These are phyloP conservation scores for Bothriochloa decipiens DNA, from an alignment of 176 grass and related monocot genomes.

Conservation along the genomic window DNA sequence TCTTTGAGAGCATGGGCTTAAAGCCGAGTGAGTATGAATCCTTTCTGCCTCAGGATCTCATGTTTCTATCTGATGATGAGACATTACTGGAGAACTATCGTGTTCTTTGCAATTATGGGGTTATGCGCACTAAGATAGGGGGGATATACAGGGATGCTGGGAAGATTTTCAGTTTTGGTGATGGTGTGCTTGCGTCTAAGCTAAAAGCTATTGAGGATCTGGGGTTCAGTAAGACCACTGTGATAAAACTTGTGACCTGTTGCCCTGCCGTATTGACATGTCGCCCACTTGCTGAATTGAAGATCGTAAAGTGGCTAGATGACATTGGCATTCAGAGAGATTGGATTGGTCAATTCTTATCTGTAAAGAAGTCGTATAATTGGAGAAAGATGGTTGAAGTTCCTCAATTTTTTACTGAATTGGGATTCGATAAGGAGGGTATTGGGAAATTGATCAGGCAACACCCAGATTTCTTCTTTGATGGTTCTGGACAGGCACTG, in stretches of 20 bases:
- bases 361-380: conserved; percentile 48
- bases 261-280: conserved; percentile 47
- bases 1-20: conserved; percentile 77
- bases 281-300: conserved; percentile 40
- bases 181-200: conserved; percentile 49
- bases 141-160: conserved; percentile 54
- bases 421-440: conserved; percentile 57
- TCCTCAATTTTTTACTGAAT: conserved; percentile 52
- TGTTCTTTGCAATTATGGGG: conserved; percentile 60
- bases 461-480: conserved; percentile 64
- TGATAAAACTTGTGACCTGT: conserved; percentile 61
- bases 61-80: conserved; percentile 63
- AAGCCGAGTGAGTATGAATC: conserved; percentile 38
- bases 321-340: conserved; percentile 49
- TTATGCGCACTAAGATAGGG: conserved; percentile 61
- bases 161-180: conserved; percentile 42
- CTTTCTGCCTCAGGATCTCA: conserved; percentile 58
- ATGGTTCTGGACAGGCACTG: conserved; percentile 62
- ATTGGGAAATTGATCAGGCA: conserved; percentile 52
- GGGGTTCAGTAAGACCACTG: conserved; percentile 59
- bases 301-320: conserved; percentile 57
- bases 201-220: conserved; percentile 59
- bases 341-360: conserved; percentile 55
- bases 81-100: conserved; percentile 48
- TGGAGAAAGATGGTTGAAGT: conserved; percentile 57